These are phyloP conservation scores for Xylariomycetidae sp. DNA, from an alignment of 2,329 filamentous ascomycete species.

Conservation along the genomic window DNA sequence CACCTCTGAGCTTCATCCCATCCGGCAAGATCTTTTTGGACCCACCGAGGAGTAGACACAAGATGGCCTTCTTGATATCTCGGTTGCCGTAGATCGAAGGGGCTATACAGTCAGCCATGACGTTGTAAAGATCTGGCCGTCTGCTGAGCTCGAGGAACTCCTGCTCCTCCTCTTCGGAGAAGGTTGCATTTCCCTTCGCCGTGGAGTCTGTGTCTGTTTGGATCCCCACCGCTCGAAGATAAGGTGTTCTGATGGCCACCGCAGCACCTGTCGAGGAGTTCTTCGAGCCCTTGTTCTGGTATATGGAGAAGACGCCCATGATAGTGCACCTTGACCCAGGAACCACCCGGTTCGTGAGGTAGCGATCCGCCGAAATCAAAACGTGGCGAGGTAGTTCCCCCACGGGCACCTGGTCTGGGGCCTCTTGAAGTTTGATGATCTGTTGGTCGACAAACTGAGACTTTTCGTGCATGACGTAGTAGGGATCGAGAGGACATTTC, in stretches of 20 bases:
- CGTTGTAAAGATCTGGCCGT: conserved; percentile 83
- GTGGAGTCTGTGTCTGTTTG: conserved; percentile 86
- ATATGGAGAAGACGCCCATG: conserved; percentile 97
- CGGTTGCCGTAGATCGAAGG: conserved; percentile 95
- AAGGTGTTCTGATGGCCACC: conserved; percentile 92
- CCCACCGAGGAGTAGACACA: conserved; percentile 86
- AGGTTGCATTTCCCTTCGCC: conserved; percentile 74
- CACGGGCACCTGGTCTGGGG: conserved; percentile 93
- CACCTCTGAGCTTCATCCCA: conserved; percentile 94
- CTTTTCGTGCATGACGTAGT: conserved; percentile 91
- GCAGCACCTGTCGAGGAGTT: conserved; percentile 68
- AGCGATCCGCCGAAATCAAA: conserved; percentile 91
- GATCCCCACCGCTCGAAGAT: conserved; percentile 87
- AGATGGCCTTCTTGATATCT: conserved; percentile 96
- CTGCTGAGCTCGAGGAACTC: conserved; percentile 90
- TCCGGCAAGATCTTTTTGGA: conserved; percentile 97
- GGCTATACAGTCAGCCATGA: conserved; percentile 87
- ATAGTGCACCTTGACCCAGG: conserved; percentile 91
- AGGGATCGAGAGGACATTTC: conserved; percentile 87
- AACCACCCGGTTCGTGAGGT: conserved; percentile 91
- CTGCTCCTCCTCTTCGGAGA: conserved; percentile 94
- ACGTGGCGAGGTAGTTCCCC: conserved; percentile 94
- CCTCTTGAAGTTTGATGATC: conserved; percentile 95
- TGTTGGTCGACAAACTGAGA: conserved; percentile 96
- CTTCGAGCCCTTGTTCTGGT: conserved; percentile 84